Evolutionary conservation across 495 filamentous ascomycete genomes (phyloP).

Genomic region (Penicillium roqueforti): DNA sequence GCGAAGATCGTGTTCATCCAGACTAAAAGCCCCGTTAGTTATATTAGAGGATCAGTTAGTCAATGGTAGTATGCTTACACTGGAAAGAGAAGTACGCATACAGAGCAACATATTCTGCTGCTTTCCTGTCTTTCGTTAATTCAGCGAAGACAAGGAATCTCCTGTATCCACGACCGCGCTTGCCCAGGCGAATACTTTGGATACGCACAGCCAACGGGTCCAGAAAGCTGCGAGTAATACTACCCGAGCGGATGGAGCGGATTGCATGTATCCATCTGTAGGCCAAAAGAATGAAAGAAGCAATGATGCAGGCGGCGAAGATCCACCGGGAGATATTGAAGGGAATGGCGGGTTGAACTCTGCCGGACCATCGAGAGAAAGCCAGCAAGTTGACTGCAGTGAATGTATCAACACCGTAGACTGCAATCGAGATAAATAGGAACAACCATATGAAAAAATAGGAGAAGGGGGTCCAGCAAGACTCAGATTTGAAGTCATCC

Average conservation of each 20-base stretch:
- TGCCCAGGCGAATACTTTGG: constrained; percentile 68
- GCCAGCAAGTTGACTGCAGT: constrained; percentile 86
- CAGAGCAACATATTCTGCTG: constrained; percentile 83
- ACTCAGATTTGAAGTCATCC: constrained; percentile 78
- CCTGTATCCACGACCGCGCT: constrained; percentile 66
- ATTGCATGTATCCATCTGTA: constrained; percentile 75
- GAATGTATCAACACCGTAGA: constrained; percentile 87
- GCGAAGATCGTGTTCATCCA: constrained; percentile 87
- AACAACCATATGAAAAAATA: constrained; percentile 82
- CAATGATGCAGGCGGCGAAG: constrained; percentile 81
- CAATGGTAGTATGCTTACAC: constrained; percentile 46
- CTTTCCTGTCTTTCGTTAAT: constrained; percentile 87
- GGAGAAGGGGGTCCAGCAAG: constrained; percentile 70
- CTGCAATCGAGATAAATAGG: constrained; percentile 70
- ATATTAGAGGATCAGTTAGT: neutral
- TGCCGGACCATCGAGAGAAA: constrained; percentile 67
- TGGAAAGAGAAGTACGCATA: constrained; percentile 95
- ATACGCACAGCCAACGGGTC: constrained; percentile 78
- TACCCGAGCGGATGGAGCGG: constrained; percentile 72
- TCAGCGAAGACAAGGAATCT: constrained; percentile 90
- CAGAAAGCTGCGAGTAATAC: constrained; percentile 87
- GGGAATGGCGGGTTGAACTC: constrained; percentile 64
- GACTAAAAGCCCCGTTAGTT: constrained; percentile 43
- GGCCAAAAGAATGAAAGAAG: constrained; percentile 72
- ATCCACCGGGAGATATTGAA: constrained; percentile 79